Evolutionary conservation across 441 rosid genomes (phyloP).

Genomic region (Bruguiera hainesii): DNA sequence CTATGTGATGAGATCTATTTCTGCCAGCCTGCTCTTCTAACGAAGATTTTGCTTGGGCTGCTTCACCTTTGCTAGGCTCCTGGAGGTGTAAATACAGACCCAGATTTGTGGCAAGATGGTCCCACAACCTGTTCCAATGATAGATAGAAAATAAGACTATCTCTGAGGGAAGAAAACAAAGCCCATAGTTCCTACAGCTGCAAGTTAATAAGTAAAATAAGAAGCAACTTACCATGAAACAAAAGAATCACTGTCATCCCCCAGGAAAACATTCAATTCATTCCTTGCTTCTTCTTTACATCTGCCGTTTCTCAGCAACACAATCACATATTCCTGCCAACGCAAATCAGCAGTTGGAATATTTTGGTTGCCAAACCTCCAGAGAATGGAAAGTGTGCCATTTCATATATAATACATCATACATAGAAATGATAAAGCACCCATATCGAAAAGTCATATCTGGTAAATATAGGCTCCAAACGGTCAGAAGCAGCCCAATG

Average conservation of each 20-base stretch:
- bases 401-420: no score
- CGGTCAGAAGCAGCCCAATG: no score
- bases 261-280: constrained; percentile 87
- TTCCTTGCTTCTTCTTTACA: constrained; percentile 79
- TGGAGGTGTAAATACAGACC: constrained; percentile 50
- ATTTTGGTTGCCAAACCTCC: not conserved
- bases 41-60: constrained; percentile 24
- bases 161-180: constrained; percentile 6
- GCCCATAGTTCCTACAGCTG: not conserved
- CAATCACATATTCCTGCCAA: constrained; percentile 91
- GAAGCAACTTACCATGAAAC: constrained; percentile 62
- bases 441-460: no score
- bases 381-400: no score
- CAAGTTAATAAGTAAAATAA: constrained; percentile 10
- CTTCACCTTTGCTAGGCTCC: constrained; percentile 34
- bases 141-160: not conserved
- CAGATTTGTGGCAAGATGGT: constrained; percentile 66
- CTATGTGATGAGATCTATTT: constrained; percentile 28
- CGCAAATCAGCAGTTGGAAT: constrained; percentile 18
- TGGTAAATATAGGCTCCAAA: no score
- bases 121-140: constrained; percentile 80
- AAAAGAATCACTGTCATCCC: constrained; percentile 84
- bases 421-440: no score
- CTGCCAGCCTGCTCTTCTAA: constrained; percentile 31
- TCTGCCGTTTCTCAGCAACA: constrained; percentile 86